Conservation (phyloP, 768 basidiomycete species). For the Mrakia frigida region DNA sequence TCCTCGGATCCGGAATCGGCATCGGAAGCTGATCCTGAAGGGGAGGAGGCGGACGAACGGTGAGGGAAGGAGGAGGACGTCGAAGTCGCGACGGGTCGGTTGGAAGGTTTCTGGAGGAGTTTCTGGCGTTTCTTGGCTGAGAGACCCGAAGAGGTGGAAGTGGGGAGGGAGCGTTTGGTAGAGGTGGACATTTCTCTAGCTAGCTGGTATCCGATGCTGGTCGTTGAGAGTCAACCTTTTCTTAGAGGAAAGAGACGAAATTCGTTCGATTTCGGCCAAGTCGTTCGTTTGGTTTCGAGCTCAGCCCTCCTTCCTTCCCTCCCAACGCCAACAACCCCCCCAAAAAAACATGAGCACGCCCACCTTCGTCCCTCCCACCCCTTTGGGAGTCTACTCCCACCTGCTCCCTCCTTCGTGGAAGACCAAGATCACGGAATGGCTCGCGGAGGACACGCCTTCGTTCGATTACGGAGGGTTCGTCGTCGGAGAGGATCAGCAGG, state of each 20-base stretch:
- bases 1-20: background rate
- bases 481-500: slow-evolving; percentile 79
- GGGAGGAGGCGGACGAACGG: background rate
- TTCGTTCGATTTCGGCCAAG: background rate
- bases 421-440: slow-evolving; percentile 69
- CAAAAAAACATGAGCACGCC: background rate
- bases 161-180: background rate
- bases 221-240: background rate
- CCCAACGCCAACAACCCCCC: background rate
- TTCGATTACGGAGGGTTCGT: slow-evolving; percentile 97
- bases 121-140: background rate
- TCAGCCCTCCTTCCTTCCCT: background rate
- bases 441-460: slow-evolving; percentile 87
- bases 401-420: slow-evolving; percentile 95
- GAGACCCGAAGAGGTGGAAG: background rate
- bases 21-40: background rate
- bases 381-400: slow-evolving; percentile 46
- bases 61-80: background rate
- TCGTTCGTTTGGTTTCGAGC: too few relatives aligned
- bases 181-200: background rate
- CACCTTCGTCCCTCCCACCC: slow-evolving; percentile 9
- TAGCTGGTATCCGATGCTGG: background rate
- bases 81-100: background rate
- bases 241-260: background rate
- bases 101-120: slow-evolving; percentile 6